Evolutionary conservation across 495 filamentous ascomycete genomes (phyloP).

Genomic region (Jackrogersella multiformis): DNA sequence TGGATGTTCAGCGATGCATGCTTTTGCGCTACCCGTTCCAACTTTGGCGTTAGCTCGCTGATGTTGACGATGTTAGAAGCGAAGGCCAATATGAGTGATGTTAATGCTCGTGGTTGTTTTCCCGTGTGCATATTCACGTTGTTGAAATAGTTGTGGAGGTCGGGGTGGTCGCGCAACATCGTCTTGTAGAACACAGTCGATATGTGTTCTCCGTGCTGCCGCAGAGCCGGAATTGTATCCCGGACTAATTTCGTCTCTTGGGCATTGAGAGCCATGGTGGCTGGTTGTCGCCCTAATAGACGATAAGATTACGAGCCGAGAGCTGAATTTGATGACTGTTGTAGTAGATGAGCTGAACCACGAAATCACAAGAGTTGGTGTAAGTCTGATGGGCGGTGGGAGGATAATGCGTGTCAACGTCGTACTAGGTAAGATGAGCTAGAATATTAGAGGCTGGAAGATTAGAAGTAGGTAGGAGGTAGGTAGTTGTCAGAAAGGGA

Average conservation of each 20-base stretch:
- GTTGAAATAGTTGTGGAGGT: slow-evolving; percentile 75
- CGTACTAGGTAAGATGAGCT: background rate
- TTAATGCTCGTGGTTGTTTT: slow-evolving; percentile 71
- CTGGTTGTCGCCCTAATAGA: slow-evolving; percentile 1
- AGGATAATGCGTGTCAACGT: background rate
- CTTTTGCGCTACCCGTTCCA: slow-evolving; percentile 78
- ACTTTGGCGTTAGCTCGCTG: slow-evolving; percentile 67
- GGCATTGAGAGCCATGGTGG: slow-evolving; percentile 54
- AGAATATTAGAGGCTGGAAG: background rate
- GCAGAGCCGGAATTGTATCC: slow-evolving; percentile 60
- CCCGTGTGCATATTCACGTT: slow-evolving; percentile 72
- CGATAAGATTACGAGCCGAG: background rate
- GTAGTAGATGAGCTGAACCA: background rate
- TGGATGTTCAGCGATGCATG: slow-evolving; percentile 75
- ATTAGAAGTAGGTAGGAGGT: no score
- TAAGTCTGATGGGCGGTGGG: background rate
- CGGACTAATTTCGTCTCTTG: slow-evolving; percentile 54
- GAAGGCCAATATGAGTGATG: slow-evolving; percentile 72
- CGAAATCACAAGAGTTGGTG: background rate
- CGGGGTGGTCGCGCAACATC: slow-evolving; percentile 70
- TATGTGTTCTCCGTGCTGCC: slow-evolving; percentile 71
- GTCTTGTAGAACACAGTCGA: slow-evolving; percentile 73
- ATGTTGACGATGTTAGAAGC: slow-evolving; percentile 76
- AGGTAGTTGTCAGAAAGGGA: background rate
- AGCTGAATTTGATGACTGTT: no score